Conservation (phyloP, 371 early-diverging fungal genomes). For the Mortierella sp. region DNA sequence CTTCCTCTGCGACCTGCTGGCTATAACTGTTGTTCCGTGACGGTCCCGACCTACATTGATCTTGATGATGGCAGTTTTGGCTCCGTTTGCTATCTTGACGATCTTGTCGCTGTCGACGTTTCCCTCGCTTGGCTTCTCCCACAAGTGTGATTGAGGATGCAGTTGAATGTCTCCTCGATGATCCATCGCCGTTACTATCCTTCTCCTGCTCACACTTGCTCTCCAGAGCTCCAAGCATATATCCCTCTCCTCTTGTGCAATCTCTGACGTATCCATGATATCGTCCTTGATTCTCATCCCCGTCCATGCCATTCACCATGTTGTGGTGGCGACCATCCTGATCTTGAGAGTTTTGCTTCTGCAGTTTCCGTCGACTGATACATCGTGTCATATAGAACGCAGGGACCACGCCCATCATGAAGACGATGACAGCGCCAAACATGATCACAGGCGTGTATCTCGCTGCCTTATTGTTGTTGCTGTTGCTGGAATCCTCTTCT, state of each 20-base stretch:
- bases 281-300: background rate
- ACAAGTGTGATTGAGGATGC: constrained; percentile 44
- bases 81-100: background rate
- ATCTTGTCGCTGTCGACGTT: background rate
- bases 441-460: constrained; percentile 36
- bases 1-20: constrained; percentile 4
- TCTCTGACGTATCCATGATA: too few species aligned
- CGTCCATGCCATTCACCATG: background rate
- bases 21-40: background rate
- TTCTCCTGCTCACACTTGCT: background rate
- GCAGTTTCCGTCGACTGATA: constrained; percentile 10
- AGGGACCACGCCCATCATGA: constrained; percentile 37
- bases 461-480: background rate
- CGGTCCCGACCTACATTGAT: background rate
- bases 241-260: background rate
- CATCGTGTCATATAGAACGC: constrained; percentile 35
- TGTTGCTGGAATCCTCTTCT: background rate
- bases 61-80: background rate
- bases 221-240: background rate
- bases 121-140: constrained; percentile 9
- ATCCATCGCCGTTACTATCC: background rate
- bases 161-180: constrained; percentile 14
- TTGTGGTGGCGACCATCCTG: background rate
- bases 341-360: background rate
- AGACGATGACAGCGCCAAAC: constrained; percentile 38